A percentile compares a stretch with the other conserved stretches of the same genome.
phyloP scores from a whole-genome alignment of 257 asterid genomes.

The Solanum clarkiae region DNA sequence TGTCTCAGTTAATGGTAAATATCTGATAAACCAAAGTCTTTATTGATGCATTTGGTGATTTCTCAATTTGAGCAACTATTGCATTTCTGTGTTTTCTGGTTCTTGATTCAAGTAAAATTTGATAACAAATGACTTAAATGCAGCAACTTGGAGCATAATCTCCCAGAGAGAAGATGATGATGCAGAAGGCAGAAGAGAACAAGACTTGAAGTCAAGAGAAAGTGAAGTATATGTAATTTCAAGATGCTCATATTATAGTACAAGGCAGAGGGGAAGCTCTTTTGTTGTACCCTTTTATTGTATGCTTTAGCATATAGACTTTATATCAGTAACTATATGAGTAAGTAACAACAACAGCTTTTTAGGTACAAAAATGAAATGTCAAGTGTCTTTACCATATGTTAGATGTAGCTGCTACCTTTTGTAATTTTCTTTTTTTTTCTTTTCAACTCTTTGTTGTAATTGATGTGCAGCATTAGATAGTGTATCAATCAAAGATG shows the following conservation, averaged over 20 bases:
- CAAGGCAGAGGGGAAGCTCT: not conserved
- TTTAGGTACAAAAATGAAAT: too few relatives aligned
- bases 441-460: not conserved
- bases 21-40: not conserved
- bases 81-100: not conserved
- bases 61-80: not conserved
- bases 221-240: not conserved
- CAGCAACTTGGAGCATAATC: constrained; percentile 57
- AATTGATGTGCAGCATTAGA: not conserved
- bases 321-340: not conserved
- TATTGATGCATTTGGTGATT: not conserved
- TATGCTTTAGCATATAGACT: not conserved
- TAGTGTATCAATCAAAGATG: not conserved
- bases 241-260: not conserved
- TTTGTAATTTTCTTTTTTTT: not conserved
- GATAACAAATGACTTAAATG: not conserved
- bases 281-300: not conserved
- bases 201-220: not conserved
- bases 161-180: constrained; percentile 28
- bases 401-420: not conserved
- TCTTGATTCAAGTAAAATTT: not conserved
- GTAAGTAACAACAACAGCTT: too few relatives aligned
- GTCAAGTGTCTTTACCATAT: not conserved
- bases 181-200: not conserved
- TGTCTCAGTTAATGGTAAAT: not conserved